Base-by-base conservation (phyloP, 2,329 filamentous ascomycete genomes). In the Cladosporium colombiae region DNA sequence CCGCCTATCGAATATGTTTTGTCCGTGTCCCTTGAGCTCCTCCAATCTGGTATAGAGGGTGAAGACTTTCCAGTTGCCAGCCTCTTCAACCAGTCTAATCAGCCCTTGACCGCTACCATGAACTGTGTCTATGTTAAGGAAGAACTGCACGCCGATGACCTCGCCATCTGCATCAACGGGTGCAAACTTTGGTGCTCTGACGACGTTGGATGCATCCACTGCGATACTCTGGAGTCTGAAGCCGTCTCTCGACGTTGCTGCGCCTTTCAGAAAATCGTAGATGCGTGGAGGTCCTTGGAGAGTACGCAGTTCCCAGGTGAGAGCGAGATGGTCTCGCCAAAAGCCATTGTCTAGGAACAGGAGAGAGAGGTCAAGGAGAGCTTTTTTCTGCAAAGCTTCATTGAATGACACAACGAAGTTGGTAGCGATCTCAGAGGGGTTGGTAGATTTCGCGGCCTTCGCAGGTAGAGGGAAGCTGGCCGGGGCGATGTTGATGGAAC, bases 261-360 rank as follows among this genome's bases (percentile, higher is more conserved):
- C 65, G 31, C 76, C 69, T 29, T 78, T 75, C 67, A 70, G 81
- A 69, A 68, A 75, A 76, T 72, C 59, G 61, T 72, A 49, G 53
- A 85, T 82, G 33, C 77, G 78, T 59, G 80, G 68, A 56, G 74
- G 72, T 14, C 82, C 81, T 68, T 83, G 81, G n/a, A 84, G 70
- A 0, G 86, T 88, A 40, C 80, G 83, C 27, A 86, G 79, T 37
- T 85, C 81, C 82, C 85, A 87, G 0, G 83, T 82, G 11, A 88
- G 71, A 7, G 78, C 82, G 3, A 88, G 79, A 63, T 88, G 83
- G 70, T 89, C 86, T 44, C 86, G 79, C 85, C 85, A 88, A 5
- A 73, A 62, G 21, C 60, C 52, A 18, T 65, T 65, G 44, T 64
- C 66, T 4, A 53, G 29, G 60, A 62, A 61, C 10, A 50, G 44